Base-by-base conservation (phyloP, 352 stramenopile genomes). In the Phytopythium aichiense region DNA sequence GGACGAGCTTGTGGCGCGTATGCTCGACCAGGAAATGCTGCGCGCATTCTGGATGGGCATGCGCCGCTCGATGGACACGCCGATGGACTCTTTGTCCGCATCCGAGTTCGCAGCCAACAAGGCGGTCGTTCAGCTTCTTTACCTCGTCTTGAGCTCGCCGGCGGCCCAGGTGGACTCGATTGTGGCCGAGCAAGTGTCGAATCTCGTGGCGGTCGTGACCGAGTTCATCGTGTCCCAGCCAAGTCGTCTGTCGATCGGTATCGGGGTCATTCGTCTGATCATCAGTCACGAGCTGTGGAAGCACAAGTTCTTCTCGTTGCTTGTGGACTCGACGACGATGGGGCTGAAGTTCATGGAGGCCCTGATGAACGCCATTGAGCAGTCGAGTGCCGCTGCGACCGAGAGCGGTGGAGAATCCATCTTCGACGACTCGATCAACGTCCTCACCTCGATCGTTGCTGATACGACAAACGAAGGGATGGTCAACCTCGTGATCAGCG, bases 231-330 rank as follows among this genome's bases (percentile, higher is more conserved):
- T 91, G 18, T 73, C 71, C 2, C 65, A 85, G 54, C 69, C 72
- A 18, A 72, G 76, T 35, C 76, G 77, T 2, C 62, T 89, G 57
- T 70, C 75, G 11, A 79, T 82, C 58, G 77, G 79, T 1, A 75
- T 92, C 49, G 71, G 79, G 33, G 88, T 92, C 42, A 77, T 91
- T n/a, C 79, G 84, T n/a, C 67, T 92, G n/a, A 76, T 92, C 11
- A 87, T 90, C 42, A 62, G 66, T 5, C 71, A 90, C 58, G 69
- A 70, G 20, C 63, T 68, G 22, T 92, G 81, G 84, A 91, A 88
- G 50, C 74, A 83, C n/a, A 90, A 75, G 20, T 92, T 92, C 61
- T 71, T 91, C 33, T 68, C 76, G 16, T 68, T 87, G 33, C 90
- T 89, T 64, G 73, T 89, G 4, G 76, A 92, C 35, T 89, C 84